Evolutionary conservation across 345 rosid genomes (phyloP).

Genomic region (Mangifera indica): DNA sequence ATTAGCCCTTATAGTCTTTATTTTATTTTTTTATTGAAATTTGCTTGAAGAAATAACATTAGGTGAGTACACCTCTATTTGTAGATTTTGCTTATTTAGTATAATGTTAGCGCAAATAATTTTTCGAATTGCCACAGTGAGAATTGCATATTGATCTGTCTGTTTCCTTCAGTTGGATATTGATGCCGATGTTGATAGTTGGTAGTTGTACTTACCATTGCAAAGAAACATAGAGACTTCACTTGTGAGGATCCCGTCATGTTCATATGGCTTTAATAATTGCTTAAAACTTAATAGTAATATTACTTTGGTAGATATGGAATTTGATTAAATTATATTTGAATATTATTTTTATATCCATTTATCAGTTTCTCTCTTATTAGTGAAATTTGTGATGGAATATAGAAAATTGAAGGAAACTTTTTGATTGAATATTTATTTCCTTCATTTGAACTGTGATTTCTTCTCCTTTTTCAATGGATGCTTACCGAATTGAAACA

Average conservation of each 20-base stretch:
- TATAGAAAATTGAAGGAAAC: neutral
- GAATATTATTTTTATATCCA: neutral
- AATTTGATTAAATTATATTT: neutral
- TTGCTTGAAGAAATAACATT: neutral
- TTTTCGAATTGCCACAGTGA: neutral
- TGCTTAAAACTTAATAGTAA: neutral
- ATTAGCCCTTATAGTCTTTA: neutral
- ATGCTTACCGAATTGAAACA: neutral
- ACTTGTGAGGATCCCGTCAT: neutral
- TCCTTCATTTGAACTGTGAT: neutral
- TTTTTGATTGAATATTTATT: neutral
- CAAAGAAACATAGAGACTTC: neutral
- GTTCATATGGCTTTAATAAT: neutral
- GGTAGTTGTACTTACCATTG: neutral
- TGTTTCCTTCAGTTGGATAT: neutral
- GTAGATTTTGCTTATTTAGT: neutral
- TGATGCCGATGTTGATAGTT: slow-evolving; percentile 2
- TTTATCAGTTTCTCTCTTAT: neutral
- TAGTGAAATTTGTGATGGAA: neutral
- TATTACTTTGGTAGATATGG: neutral
- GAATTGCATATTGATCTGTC: neutral
- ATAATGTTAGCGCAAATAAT: neutral
- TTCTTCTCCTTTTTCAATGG: neutral
- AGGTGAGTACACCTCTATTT: neutral
- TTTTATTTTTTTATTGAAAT: neutral